Conservation (phyloP, 2,329 filamentous ascomycete genomes). For the Lachnellula willkommii region DNA sequence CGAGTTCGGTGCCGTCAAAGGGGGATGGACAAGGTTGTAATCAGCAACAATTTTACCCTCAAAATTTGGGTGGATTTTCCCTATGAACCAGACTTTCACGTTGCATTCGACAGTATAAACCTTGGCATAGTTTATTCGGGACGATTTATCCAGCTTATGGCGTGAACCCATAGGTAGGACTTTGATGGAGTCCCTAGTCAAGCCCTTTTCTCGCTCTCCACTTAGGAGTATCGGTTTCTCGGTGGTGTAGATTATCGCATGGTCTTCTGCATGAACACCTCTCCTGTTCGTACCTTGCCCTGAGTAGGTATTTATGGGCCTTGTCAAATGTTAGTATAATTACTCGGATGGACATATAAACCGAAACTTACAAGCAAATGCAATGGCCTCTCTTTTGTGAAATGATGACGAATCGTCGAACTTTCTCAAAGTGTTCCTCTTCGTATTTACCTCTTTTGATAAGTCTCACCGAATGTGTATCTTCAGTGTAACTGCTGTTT, state of each 20-base stretch:
- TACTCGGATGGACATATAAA: neutral
- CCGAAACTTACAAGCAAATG: constrained; percentile 18
- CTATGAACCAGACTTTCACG: constrained; percentile 21
- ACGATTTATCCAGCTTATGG: constrained; percentile 3
- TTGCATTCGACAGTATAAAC: constrained; percentile 24
- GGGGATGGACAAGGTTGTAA: constrained; percentile 5
- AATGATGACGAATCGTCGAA: constrained; percentile 11
- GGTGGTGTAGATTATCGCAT: constrained; percentile 15
- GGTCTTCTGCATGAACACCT: constrained; percentile 13
- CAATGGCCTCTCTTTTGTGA: constrained; percentile 2
- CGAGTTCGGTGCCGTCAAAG: neutral
- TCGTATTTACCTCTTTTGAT: neutral
- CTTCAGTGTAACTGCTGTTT: neutral
- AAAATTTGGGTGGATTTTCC: constrained; percentile 7
- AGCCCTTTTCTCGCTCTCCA: neutral
- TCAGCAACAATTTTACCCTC: constrained; percentile 1
- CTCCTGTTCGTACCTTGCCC: constrained; percentile 9
- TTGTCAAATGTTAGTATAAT: constrained; percentile 1
- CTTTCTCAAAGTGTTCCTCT: neutral
- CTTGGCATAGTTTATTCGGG: constrained; percentile 24
- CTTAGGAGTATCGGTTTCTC: neutral
- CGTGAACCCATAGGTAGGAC: neutral
- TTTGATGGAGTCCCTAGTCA: constrained; percentile 1
- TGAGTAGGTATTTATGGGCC: constrained; percentile 21
- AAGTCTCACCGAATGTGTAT: neutral